phyloP scores from a whole-genome alignment of 371 early-diverging fungal genomes.

The Mucor circinelloides region DNA sequence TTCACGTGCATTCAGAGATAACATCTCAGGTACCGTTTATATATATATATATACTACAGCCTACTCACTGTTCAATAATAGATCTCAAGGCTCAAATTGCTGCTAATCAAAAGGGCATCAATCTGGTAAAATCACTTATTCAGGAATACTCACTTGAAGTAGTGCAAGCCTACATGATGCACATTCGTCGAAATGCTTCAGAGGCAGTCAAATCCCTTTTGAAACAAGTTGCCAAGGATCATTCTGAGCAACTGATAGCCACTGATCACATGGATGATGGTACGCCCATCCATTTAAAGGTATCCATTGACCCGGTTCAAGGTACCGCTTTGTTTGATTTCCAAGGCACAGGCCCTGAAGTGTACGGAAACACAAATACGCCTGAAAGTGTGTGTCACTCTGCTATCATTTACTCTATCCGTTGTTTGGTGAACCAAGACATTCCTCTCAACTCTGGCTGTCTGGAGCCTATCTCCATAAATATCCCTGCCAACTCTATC shows the following conservation, averaged over 20 bases:
- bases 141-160: conserved; percentile 82
- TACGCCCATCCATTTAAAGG: conserved; percentile 73
- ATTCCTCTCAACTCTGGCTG: conserved; percentile 97
- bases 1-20: conserved; percentile 84
- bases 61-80: not conserved
- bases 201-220: conserved; percentile 81
- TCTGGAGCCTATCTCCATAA: conserved; percentile 79
- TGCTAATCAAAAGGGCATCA: conserved; percentile 94
- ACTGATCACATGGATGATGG: conserved; percentile 96
- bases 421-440: conserved; percentile 85
- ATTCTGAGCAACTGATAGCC: conserved; percentile 57
- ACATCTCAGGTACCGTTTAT: conserved; percentile 71
- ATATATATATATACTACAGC: not conserved
- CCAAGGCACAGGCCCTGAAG: conserved; percentile 86
- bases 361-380: conserved; percentile 75
- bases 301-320: conserved; percentile 72
- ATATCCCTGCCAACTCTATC: conserved; percentile 77
- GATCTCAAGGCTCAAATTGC: conserved; percentile 96
- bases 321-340: conserved; percentile 93
- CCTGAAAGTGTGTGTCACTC: conserved; percentile 74
- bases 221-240: conserved; percentile 52
- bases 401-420: conserved; percentile 94
- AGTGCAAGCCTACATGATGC: conserved; percentile 93
- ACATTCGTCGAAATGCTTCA: conserved; percentile 87
- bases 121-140: conserved; percentile 80